These are phyloP conservation scores for Trichoderma sp. DNA, from an alignment of 2,329 filamentous ascomycete species.

Conservation along the genomic window DNA sequence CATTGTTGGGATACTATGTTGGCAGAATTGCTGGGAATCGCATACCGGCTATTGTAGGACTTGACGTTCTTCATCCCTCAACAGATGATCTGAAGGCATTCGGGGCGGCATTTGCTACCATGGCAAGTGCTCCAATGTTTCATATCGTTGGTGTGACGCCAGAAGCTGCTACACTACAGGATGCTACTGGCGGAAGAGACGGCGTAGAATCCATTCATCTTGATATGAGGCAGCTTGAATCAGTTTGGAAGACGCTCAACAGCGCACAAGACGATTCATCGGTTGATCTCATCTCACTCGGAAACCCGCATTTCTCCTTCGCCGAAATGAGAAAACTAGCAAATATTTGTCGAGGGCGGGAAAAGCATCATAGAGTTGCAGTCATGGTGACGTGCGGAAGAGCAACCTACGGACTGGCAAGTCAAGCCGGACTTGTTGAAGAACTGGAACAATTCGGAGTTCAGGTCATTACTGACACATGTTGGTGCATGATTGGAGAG, in stretches of 20 bases:
- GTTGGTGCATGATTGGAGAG: conserved; percentile 46
- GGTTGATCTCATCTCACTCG: conserved; percentile 41
- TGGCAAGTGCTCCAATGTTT: conserved; percentile 43
- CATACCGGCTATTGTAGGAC: conserved; percentile 37
- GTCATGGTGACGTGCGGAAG: conserved; percentile 24
- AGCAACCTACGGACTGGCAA: conserved; percentile 13
- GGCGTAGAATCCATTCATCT: background rate
- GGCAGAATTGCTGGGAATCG: conserved; percentile 30
- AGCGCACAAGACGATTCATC: conserved; percentile 13
- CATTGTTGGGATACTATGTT: conserved; percentile 38
- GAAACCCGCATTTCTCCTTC: conserved; percentile 45
- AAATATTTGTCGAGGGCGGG: conserved; percentile 28
- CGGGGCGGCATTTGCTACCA: conserved; percentile 43
- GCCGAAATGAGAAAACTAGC: conserved; percentile 36
- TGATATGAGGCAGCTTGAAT: background rate
- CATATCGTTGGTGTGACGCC: conserved; percentile 41
- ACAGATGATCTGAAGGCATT: conserved; percentile 42
- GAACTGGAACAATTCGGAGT: conserved; percentile 38
- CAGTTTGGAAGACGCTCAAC: conserved; percentile 21
- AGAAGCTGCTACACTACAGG: conserved; percentile 29
- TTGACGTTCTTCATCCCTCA: conserved; percentile 27
- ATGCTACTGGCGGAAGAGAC: background rate
- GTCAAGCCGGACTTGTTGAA: conserved; percentile 30
- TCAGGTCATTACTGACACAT: conserved; percentile 43
- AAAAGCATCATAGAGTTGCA: conserved; percentile 23